Conservation (phyloP, 2,329 filamentous ascomycete species). For the Pestalotiopsis sp. region DNA sequence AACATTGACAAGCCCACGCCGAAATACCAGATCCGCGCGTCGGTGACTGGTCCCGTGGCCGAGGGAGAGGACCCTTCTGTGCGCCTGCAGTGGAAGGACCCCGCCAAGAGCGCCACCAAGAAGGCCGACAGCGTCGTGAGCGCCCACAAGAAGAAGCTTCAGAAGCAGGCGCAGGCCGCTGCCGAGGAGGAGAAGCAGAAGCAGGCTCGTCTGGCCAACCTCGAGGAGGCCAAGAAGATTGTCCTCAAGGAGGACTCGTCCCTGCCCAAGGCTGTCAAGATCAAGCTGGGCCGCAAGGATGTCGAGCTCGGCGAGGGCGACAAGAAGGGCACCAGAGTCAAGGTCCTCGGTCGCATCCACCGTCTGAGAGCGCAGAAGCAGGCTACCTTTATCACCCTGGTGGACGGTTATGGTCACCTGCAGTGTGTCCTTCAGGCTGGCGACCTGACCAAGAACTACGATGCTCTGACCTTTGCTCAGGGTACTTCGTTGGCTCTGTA, state of each 20-base stretch:
- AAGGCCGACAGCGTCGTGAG: constrained; percentile 78
- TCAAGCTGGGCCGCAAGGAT: constrained; percentile 75
- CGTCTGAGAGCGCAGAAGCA: constrained; percentile 81
- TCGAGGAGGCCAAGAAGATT: constrained; percentile 84
- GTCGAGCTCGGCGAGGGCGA: constrained; percentile 58
- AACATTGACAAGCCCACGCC: constrained; percentile 59
- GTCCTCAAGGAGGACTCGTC: constrained; percentile 71
- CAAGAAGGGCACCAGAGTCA: constrained; percentile 71
- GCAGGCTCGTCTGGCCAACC: constrained; percentile 66
- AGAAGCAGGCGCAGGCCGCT: constrained; percentile 74
- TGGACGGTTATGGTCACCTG: constrained; percentile 82
- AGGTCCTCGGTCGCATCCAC: constrained; percentile 82
- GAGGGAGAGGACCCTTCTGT: constrained; percentile 66
- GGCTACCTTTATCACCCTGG: constrained; percentile 82
- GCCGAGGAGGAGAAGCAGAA: constrained; percentile 74
- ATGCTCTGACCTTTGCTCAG: constrained; percentile 80
- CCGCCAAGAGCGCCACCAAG: constrained; percentile 82
- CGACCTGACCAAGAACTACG: constrained; percentile 87
- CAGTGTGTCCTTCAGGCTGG: constrained; percentile 80
- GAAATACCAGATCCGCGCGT: constrained; percentile 71
- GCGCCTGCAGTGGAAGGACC: constrained; percentile 76
- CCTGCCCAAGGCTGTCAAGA: constrained; percentile 73
- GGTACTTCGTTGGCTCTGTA: constrained; percentile 86
- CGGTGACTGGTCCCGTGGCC: constrained; percentile 60
- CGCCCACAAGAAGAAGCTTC: constrained; percentile 80